A percentile compares a stretch with the other conserved stretches of the same genome.
phyloP scores from a whole-genome alignment of 192 early-diverging fungal genomes.

The Thamnidium elegans region DNA sequence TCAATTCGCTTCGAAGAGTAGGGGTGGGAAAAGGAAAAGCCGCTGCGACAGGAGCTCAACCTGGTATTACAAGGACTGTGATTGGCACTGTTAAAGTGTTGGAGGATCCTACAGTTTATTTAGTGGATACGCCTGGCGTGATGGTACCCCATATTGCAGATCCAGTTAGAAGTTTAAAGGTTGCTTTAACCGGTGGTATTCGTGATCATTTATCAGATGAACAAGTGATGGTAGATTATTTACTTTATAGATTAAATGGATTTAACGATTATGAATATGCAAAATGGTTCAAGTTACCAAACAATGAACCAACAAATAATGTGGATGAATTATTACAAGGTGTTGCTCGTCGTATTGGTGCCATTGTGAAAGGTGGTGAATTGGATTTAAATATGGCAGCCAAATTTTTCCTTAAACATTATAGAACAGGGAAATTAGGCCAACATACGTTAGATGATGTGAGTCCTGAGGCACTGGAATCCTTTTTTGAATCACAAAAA shows the following conservation, averaged over 20 bases:
- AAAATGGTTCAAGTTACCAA: conserved; percentile 22
- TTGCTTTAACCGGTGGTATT: conserved; percentile 87
- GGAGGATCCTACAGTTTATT: conserved; percentile 86
- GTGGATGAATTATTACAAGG: conserved; percentile 60
- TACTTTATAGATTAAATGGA: conserved; percentile 83
- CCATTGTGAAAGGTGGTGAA: conserved; percentile 62
- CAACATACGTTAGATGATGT: conserved; percentile 81
- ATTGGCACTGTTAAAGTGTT: conserved; percentile 69
- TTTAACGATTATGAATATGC: conserved; percentile 46
- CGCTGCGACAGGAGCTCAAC: conserved; percentile 76
- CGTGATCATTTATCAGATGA: conserved; percentile 82
- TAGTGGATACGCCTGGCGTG: conserved; percentile 92
- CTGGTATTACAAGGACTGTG: conserved; percentile 86
- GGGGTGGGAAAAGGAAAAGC: conserved; percentile 82
- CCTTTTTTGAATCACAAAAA: conserved; percentile 41
- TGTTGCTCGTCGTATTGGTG: conserved; percentile 66
- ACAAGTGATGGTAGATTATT: conserved; percentile 84
- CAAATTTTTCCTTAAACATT: conserved; percentile 70
- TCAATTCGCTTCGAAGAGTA: conserved; percentile 79
- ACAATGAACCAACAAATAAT: conserved; percentile 63
- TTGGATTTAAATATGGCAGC: conserved; percentile 65
- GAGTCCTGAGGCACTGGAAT: conserved; percentile 43
- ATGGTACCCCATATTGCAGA: conserved; percentile 85
- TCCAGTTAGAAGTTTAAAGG: conserved; percentile 81
- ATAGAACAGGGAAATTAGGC: conserved; percentile 83